Conservation (phyloP, 1,284 basidiomycete species). For the Hemileia vastatrix region DNA sequence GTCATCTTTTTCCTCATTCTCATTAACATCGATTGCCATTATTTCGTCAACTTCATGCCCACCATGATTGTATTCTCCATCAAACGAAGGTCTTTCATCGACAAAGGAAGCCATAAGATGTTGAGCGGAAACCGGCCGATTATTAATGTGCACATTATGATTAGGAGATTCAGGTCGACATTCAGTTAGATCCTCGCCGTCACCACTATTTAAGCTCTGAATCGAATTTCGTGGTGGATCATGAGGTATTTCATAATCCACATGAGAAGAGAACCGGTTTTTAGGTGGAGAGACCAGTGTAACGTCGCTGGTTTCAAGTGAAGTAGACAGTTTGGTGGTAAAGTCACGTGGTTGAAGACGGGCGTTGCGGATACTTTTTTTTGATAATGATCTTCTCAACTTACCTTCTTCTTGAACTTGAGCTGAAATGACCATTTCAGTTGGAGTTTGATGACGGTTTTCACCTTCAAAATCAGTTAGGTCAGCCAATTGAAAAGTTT, state of each 20-base stretch:
- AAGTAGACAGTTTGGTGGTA: no score
- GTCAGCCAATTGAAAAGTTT: neutral
- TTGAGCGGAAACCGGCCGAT: neutral
- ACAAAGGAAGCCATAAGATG: neutral
- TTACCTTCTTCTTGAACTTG: constrained; percentile 17
- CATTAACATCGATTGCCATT: constrained; percentile 1
- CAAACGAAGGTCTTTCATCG: neutral
- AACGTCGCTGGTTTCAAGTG: no score
- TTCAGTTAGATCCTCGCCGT: neutral
- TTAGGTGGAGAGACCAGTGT: no score
- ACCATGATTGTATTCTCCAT: neutral
- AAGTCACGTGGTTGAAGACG: no score
- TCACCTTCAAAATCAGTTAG: constrained; percentile 23
- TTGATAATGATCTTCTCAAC: neutral
- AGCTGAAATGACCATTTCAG: constrained; percentile 15
- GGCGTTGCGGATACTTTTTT: neutral
- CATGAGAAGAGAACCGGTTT: no score
- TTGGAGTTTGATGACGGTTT: constrained; percentile 1
- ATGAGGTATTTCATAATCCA: neutral
- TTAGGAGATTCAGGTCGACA: neutral
- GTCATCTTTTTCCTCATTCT: neutral
- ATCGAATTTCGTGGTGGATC: neutral
- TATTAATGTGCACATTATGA: neutral
- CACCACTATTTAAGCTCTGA: neutral
- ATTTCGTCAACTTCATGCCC: neutral